These are phyloP conservation scores for Lodderomyces jiufengensis DNA, from an alignment of 1,139 yeast species.

Conservation along the genomic window DNA sequence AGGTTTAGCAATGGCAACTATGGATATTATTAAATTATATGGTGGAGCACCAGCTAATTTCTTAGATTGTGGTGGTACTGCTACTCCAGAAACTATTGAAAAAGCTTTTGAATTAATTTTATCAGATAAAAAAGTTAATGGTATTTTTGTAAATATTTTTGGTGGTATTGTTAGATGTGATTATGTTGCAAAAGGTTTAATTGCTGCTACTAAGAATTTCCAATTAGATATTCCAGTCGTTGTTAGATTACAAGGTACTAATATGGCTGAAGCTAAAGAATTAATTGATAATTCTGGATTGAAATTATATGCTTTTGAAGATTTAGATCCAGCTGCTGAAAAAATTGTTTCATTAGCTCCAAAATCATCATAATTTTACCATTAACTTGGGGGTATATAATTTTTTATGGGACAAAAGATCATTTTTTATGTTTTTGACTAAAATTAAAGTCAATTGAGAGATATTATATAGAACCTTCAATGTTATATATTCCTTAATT, in stretches of 20 bases:
- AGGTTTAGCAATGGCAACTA: conserved; percentile 99
- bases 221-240: conserved; percentile 92
- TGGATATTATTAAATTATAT: conserved; percentile 97
- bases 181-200: conserved; percentile 96
- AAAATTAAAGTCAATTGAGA: background rate
- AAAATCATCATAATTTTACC: conserved; percentile 13
- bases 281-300: conserved; percentile 86
- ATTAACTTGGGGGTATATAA: too few relatives aligned
- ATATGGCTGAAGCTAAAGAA: conserved; percentile 83
- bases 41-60: conserved; percentile 99
- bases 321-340: conserved; percentile 96
- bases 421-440: too few relatives aligned
- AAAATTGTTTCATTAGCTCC: conserved; percentile 77
- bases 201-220: conserved; percentile 94
- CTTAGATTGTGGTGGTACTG: conserved; percentile 99
- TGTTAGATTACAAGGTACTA: conserved; percentile 98
- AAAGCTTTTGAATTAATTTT: conserved; percentile 93
- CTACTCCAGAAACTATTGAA: conserved; percentile 97
- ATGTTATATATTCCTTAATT: background rate
- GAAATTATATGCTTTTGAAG: conserved; percentile 87
- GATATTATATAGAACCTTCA: background rate
- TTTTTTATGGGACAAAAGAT: too few relatives aligned
- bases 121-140: conserved; percentile 85
- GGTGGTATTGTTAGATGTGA: conserved; percentile 99
- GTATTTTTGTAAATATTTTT: conserved; percentile 95